These are phyloP conservation scores for Priceomyces melissophilus DNA, from an alignment of 805 yeast genomes.

Conservation along the genomic window DNA sequence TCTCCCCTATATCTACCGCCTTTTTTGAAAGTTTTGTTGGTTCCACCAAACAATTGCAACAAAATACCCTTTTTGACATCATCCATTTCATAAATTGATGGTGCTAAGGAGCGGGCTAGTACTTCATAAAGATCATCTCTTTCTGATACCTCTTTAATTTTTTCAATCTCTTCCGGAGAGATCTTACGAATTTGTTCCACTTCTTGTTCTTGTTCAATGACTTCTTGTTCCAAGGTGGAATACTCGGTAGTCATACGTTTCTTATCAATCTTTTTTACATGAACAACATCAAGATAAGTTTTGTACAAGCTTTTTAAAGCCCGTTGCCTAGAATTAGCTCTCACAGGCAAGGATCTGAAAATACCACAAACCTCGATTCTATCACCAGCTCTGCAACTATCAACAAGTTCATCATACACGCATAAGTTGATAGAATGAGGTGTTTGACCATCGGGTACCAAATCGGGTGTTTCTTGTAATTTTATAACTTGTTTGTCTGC, in stretches of 20 bases:
- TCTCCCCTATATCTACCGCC: slow-evolving; percentile 98
- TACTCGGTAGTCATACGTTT: slow-evolving; percentile 78
- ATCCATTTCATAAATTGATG: slow-evolving; percentile 94
- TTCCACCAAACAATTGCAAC: slow-evolving; percentile 91
- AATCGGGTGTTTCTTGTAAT: slow-evolving; percentile 93
- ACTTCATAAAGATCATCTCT: slow-evolving; percentile 83
- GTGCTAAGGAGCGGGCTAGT: slow-evolving; percentile 87
- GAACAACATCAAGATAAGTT: slow-evolving; percentile 92
- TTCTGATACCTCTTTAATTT: slow-evolving; percentile 56
- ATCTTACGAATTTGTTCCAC: slow-evolving; percentile 74
- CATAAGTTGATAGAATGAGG: slow-evolving; percentile 94
- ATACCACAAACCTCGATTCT: slow-evolving; percentile 94
- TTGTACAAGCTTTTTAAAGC: slow-evolving; percentile 81
- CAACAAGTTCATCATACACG: slow-evolving; percentile 94
- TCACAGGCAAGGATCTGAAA: slow-evolving; percentile 87
- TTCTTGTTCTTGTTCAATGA: slow-evolving; percentile 61
- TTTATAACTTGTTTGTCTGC: slow-evolving; percentile 94
- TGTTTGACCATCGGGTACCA: slow-evolving; percentile 97
- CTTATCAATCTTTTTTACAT: slow-evolving; percentile 80
- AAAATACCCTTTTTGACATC: slow-evolving; percentile 95
- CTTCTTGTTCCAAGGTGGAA: slow-evolving; percentile 53
- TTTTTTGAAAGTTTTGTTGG: slow-evolving; percentile 80
- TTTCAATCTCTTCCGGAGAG: slow-evolving; percentile 63
- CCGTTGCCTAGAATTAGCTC: slow-evolving; percentile 81
- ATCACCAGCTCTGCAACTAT: slow-evolving; percentile 94